A percentile compares a stretch with the other conserved stretches of the same genome.
These are phyloP conservation scores for Macaranga tanarius DNA, from an alignment of 441 rosid species.

Conservation along the genomic window DNA sequence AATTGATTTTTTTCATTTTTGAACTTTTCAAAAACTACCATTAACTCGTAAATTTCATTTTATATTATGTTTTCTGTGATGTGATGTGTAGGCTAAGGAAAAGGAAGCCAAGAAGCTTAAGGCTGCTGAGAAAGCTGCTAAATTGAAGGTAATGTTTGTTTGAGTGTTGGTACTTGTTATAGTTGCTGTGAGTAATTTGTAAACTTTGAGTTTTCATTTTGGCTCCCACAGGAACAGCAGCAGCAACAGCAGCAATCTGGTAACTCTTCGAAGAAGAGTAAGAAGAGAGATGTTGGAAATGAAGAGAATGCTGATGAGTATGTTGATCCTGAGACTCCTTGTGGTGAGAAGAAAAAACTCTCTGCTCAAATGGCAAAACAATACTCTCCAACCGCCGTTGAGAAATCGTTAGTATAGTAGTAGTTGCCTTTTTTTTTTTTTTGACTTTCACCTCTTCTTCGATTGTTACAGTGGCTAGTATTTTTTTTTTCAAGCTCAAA, in stretches of 20 bases:
- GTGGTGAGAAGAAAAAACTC: conserved; percentile 71
- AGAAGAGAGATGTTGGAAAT: conserved; percentile 51
- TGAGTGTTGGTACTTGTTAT: not conserved
- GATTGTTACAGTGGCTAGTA: not conserved
- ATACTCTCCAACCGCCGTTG: conserved; percentile 53
- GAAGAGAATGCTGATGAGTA: conserved; percentile 55
- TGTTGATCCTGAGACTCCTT: conserved; percentile 53
- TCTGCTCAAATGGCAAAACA: conserved; percentile 54
- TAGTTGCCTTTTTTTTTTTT: too few species aligned
- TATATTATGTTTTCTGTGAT: too few species aligned
- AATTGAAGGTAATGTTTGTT: conserved; percentile 51
- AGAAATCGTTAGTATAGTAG: conserved; percentile 51
- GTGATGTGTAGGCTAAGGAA: conserved; percentile 62
- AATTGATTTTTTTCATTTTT: too few species aligned
- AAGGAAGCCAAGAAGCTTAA: conserved; percentile 83
- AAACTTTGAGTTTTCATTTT: not conserved
- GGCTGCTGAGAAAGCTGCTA: conserved; percentile 81
- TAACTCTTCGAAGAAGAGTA: conserved; percentile 39
- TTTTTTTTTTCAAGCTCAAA: conserved; percentile 1
- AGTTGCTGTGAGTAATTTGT: not conserved
- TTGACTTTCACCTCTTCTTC: not conserved
- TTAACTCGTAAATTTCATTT: too few species aligned
- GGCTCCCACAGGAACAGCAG: not conserved
- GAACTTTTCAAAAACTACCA: too few species aligned
- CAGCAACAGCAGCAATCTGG: too few species aligned